phyloP scores from a whole-genome alignment of 768 basidiomycete species.

The Pulveroboletus sp. region DNA sequence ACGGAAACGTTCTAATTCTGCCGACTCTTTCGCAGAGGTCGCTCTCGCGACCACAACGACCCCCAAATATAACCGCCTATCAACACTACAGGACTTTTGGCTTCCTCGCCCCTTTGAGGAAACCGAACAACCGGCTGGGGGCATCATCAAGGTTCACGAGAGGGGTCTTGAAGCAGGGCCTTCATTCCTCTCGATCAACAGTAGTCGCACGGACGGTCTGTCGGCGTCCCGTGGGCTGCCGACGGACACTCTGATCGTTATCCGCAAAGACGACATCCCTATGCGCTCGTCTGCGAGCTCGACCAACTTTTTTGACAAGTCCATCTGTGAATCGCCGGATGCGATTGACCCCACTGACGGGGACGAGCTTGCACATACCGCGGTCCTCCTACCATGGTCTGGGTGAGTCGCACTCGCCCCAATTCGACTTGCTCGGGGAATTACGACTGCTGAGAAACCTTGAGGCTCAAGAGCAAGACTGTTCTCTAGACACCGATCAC shows the following conservation, averaged over 20 bases:
- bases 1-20: conserved; percentile 9
- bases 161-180: conserved; percentile 15
- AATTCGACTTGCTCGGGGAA: background rate
- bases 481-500: background rate
- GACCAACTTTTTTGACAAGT: conserved; percentile 5
- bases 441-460: background rate
- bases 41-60: conserved; percentile 10
- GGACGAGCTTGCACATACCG: background rate
- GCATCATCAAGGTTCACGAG: conserved; percentile 9
- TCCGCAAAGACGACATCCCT: background rate
- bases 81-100: conserved; percentile 11
- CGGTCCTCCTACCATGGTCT: background rate
- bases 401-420: background rate
- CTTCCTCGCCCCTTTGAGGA: conserved; percentile 22
- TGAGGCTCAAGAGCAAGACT: background rate
- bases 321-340: conserved; percentile 24
- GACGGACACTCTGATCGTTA: background rate
- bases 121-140: background rate
- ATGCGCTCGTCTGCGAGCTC: background rate
- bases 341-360: conserved; percentile 4
- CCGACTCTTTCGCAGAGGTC: conserved; percentile 15
- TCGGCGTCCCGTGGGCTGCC: background rate
- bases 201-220: background rate
- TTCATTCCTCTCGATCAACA: background rate
- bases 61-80: conserved; percentile 5